A percentile compares a stretch with the other conserved stretches of the same genome.
phyloP scores from a whole-genome alignment of 768 basidiomycete genomes.

The Boletus fagicola region DNA sequence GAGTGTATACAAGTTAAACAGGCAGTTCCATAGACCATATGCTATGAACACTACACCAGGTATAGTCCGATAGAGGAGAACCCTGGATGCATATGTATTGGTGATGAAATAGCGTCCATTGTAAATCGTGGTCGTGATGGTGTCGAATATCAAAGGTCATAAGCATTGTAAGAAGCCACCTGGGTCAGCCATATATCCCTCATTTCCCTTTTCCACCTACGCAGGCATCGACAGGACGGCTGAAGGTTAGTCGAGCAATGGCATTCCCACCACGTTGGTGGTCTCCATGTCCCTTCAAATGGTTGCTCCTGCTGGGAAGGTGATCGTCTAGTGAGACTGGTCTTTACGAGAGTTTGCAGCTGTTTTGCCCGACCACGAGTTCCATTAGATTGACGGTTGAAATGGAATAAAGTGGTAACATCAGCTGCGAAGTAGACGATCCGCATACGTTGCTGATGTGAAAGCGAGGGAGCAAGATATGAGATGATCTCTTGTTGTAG shows the following conservation, averaged over 20 bases:
- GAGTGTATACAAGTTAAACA: background rate
- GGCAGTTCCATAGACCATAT: background rate
- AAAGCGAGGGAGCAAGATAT: conserved; percentile 56
- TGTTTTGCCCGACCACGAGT: conserved; percentile 4
- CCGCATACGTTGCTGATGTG: conserved; percentile 51
- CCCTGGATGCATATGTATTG: background rate
- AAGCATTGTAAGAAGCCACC: conserved; percentile 48
- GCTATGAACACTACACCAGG: conserved; percentile 2
- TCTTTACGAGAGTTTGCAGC: conserved; percentile 4
- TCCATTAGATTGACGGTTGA: conserved; percentile 23
- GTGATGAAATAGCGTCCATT: conserved; percentile 5
- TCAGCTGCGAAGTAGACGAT: conserved; percentile 53
- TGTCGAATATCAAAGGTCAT: conserved; percentile 31
- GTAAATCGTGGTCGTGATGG: background rate
- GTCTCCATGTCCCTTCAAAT: conserved; percentile 36
- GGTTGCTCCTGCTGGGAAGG: conserved; percentile 8
- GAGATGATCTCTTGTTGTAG: conserved; percentile 57
- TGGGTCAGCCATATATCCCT: conserved; percentile 46
- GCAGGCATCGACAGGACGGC: conserved; percentile 27
- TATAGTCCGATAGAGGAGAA: conserved; percentile 9
- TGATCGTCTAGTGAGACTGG: conserved; percentile 7
- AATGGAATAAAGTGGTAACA: conserved; percentile 43
- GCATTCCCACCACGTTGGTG: conserved; percentile 36
- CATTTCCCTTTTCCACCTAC: conserved; percentile 40
- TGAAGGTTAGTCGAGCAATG: conserved; percentile 26